Base-by-base conservation (phyloP, 2,329 filamentous ascomycete species). In the Aspergillus caelatus region DNA sequence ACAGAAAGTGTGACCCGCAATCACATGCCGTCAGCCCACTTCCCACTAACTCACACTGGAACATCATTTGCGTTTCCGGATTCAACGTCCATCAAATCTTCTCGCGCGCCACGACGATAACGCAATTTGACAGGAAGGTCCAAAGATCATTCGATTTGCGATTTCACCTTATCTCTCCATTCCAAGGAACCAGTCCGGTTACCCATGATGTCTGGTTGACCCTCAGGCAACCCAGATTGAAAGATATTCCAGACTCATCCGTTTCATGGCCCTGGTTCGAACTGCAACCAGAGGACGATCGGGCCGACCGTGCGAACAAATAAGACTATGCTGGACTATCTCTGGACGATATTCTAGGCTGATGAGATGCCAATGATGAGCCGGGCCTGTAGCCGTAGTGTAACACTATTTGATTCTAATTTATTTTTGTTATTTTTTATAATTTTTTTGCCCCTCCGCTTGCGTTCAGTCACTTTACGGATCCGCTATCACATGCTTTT, bases 1-100 rank as follows among this genome's bases (percentile, higher is more conserved):
- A 26, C 26, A 9, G 11, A 36, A 16, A 36, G 34, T 6, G 12
- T 30, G 74, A 75, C 73, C 74, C 74, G 67, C 74, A 69, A 73
- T 76, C 74, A 76, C 73, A 75, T 76, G 74, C 67, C 61, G 58
- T 62, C 52, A 57, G 41, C 36, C 58, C 45, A 57, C 54, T 10
- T 16, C 34, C 41, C 28, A 12, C 32, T 4, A 36, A 36, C 3
- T 11, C 32, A 36, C 34, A 61, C 48, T 57, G 57, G 26, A 64
- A 52, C 56, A 39, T 63, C 61, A 36, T 36, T 61, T 45, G 46
- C 3, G 16, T 54, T 50, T 57, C 59, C 53, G 58, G 41, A 48
- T 56, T 50, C 41, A 57, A 57, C 54, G 16, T 57, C 52, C 30
- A 54, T 54, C 30, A 34, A 54, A 59, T 60, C 45, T 50, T 34